Evolutionary conservation across 2,329 filamentous ascomycete genomes (phyloP).

Genomic region (Lachnellula cervina): DNA sequence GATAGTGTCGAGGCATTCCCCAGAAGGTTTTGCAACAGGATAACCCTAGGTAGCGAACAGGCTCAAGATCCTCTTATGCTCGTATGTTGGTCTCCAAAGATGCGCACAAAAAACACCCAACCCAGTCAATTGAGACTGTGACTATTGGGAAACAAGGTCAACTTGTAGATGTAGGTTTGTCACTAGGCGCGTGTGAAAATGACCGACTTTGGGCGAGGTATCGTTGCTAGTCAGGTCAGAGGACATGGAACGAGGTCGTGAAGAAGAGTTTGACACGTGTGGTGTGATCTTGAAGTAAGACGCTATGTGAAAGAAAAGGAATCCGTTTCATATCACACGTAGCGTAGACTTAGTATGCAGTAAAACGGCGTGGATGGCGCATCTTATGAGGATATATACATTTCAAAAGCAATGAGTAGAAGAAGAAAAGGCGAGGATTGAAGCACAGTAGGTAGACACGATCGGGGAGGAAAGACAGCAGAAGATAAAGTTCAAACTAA

Average conservation of each 20-base stretch:
- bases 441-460: too few relatives aligned
- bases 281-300: slow-evolving; percentile 3
- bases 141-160: not conserved
- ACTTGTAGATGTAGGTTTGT: not conserved
- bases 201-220: not conserved
- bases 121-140: too few relatives aligned
- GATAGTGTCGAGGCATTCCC: too few relatives aligned
- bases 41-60: too few relatives aligned
- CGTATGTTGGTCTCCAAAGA: too few relatives aligned
- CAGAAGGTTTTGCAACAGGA: too few relatives aligned
- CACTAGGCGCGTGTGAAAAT: not conserved
- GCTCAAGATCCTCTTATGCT: too few relatives aligned
- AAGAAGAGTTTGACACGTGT: slow-evolving; percentile 8
- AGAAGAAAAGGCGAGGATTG: too few relatives aligned
- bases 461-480: not conserved
- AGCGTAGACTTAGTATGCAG: not conserved
- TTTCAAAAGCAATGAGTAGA: too few relatives aligned
- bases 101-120: too few relatives aligned
- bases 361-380: not conserved
- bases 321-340: slow-evolving; percentile 1
- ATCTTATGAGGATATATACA: not conserved
- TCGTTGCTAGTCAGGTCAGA: not conserved
- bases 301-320: not conserved
- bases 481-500: not conserved
- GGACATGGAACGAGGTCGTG: not conserved